Percentiles rank a stretch among this genome's conserved stretches.
Evolutionary conservation across 176 grass and related monocot species (phyloP).

Genomic region (Cenchrus purpureus): DNA sequence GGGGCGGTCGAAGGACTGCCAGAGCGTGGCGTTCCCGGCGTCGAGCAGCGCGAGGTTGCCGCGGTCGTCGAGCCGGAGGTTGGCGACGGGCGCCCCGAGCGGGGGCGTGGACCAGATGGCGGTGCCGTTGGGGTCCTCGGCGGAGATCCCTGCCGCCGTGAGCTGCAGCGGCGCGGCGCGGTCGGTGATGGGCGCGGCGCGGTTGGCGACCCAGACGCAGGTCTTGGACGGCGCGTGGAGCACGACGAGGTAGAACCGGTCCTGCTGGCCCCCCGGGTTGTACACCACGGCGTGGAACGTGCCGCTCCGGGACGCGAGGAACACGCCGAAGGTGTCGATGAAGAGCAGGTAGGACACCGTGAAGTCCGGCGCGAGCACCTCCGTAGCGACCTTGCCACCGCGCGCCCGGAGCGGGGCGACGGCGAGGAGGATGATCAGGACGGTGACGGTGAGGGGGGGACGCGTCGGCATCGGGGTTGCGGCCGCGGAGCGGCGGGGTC

Average conservation of each 20-base stretch:
- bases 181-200: slow-evolving; percentile 58
- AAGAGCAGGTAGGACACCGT: slow-evolving; percentile 56
- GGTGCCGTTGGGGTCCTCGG: slow-evolving; percentile 48
- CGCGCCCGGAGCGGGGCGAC: not conserved
- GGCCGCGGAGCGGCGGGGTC: slow-evolving; percentile 43
- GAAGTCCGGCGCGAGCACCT: slow-evolving; percentile 57
- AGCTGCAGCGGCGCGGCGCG: slow-evolving; percentile 43
- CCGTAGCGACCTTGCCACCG: slow-evolving; percentile 36
- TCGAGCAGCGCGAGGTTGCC: slow-evolving; percentile 67
- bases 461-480: slow-evolving; percentile 55
- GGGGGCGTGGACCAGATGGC: slow-evolving; percentile 62
- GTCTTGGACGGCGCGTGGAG: slow-evolving; percentile 57
- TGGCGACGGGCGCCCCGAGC: slow-evolving; percentile 27
- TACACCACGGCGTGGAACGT: slow-evolving; percentile 60
- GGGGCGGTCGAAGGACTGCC: slow-evolving; percentile 70
- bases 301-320: slow-evolving; percentile 52
- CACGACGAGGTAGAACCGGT: slow-evolving; percentile 57
- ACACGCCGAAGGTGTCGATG: slow-evolving; percentile 52
- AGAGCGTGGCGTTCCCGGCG: slow-evolving; percentile 56
- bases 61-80: slow-evolving; percentile 49
- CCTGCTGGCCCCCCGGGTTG: slow-evolving; percentile 45
- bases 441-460: slow-evolving; percentile 6
- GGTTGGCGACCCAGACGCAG: slow-evolving; percentile 68
- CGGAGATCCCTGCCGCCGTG: slow-evolving; percentile 28
- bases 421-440: slow-evolving; percentile 15